Evolutionary conservation across 176 grass and related monocot species (phyloP), one percentile per base, ranked within the genome.

Genomic region (Chloris gayana): DNA sequence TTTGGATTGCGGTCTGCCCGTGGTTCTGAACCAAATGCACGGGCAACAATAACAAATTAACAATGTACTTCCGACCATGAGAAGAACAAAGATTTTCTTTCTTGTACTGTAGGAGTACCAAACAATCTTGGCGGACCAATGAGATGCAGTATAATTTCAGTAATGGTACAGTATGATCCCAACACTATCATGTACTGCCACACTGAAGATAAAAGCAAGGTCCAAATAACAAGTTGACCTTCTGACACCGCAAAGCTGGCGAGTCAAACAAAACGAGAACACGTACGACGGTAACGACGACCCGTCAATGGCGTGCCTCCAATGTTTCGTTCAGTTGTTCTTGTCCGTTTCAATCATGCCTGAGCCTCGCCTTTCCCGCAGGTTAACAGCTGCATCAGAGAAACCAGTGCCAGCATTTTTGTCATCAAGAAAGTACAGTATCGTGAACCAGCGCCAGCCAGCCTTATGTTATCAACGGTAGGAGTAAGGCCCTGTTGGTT

Each of bases 331-430:
- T 84, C 62, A 67, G 30, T 51, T 67, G 45, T 63, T 54, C 82
- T 72, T 72, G 82, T 89, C 82, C 30, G 87, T 82, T 89, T 66
- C 61, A 51, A 82, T 44, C 68, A 73, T 35, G 67, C 73, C 61
- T 50, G 75, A 72, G 38, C 14, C 68, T 44, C 18, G 10, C 78
- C 67, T 89, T 76, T 51, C n/a, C n/a, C n/a, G 47, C 45, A n/a
- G 17, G 57, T 18, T 59, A 67, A 12, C 70, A 51, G 45, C 64
- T 33, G 73, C 45, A 50, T 67, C 49, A 44, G 29, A 62, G 32
- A 85, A 56, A 30, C 14, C 32, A 75, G 26, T 12, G 25, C 21
- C 73, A 47, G 27, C 58, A 83, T 18, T 22, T 45, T 73, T 83
- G 26, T 29, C 79, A 51, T 45, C 70, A n/a, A 41, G 37, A 73